Percentiles rank a stretch among this genome's conserved stretches.
Conservation (phyloP, 208 protist species). For the Crithidia fasciculata region DNA sequence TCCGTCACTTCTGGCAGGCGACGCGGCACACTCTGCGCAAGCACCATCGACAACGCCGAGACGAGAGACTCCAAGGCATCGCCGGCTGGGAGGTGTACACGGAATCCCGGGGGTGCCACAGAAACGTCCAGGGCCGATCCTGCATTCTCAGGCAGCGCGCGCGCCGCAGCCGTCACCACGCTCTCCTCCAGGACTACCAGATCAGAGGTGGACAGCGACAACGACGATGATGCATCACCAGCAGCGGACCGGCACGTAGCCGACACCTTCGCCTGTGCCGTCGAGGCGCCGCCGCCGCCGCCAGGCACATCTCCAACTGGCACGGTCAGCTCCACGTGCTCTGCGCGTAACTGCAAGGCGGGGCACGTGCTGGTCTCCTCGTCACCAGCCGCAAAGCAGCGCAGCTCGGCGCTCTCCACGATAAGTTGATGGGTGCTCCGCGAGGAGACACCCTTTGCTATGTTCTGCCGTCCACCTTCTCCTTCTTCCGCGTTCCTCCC, state of each 20-base stretch:
- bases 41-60: constrained; percentile 12
- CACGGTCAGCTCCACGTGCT: neutral
- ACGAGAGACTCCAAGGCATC: neutral
- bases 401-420: constrained; percentile 15
- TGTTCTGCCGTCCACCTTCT: no score
- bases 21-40: constrained; percentile 5
- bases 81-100: constrained; percentile 3
- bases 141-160: neutral
- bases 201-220: neutral
- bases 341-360: neutral
- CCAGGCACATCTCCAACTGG: neutral
- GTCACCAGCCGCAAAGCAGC: constrained; percentile 13
- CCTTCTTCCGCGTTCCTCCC: neutral
- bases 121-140: neutral
- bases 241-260: neutral
- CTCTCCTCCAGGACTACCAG: neutral
- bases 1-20: neutral
- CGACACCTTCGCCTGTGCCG: neutral
- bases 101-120: constrained; percentile 1
- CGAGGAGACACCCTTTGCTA: neutral
- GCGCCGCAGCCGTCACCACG: neutral
- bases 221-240: no score
- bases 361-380: neutral
- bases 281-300: no score
- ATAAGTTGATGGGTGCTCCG: neutral